These are phyloP conservation scores for Silene conica DNA, from an alignment of 148 eudicot genomes.

Conservation along the genomic window DNA sequence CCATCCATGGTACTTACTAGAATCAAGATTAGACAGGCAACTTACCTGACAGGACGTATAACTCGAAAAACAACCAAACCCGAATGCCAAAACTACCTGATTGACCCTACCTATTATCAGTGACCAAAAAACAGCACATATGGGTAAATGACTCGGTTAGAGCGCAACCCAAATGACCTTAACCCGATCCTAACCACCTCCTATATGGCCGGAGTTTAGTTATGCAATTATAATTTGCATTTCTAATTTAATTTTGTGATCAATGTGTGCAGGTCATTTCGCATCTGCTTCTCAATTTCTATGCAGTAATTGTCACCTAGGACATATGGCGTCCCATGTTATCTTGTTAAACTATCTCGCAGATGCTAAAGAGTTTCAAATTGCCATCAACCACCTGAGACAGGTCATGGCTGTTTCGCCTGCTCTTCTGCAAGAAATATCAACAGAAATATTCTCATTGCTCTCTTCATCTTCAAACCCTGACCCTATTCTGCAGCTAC, in stretches of 20 bases:
- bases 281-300: constrained; percentile 44
- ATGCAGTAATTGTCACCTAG: constrained; percentile 30
- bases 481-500: constrained; percentile 39
- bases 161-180: no score
- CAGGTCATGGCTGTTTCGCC: constrained; percentile 43
- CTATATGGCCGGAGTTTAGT: background rate
- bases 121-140: no score
- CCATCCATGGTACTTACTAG: background rate
- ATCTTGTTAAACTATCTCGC: constrained; percentile 54
- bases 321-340: constrained; percentile 43
- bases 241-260: constrained; percentile 1
- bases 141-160: no score
- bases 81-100: background rate
- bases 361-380: constrained; percentile 42
- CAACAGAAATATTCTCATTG: constrained; percentile 37
- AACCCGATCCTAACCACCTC: background rate
- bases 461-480: constrained; percentile 49
- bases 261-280: constrained; percentile 49
- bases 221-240: background rate
- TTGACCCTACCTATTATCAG: background rate
- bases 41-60: background rate
- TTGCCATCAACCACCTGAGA: constrained; percentile 51
- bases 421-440: constrained; percentile 35
- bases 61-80: background rate
- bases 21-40: background rate